Evolutionary conservation across 2,329 filamentous ascomycete species (phyloP).

Genomic region (Scedosporium apiospermum): DNA sequence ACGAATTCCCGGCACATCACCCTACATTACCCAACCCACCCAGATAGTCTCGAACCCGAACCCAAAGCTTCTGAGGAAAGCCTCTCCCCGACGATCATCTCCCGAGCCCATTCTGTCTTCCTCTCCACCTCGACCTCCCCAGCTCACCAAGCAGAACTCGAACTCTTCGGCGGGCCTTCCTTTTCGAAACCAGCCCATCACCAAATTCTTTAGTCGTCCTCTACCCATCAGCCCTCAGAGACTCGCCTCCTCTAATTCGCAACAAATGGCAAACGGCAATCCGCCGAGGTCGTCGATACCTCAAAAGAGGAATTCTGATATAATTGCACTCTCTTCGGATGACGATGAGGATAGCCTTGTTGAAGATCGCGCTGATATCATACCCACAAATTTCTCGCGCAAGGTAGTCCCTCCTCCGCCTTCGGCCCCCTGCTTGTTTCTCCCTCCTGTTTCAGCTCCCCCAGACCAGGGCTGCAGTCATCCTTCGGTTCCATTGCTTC

Average conservation of each 20-base stretch:
- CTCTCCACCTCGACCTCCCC: conserved; percentile 43
- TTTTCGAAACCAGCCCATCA: conserved; percentile 63
- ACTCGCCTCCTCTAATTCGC: background rate
- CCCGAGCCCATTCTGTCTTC: conserved; percentile 24
- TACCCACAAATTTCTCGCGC: conserved; percentile 44
- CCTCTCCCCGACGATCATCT: conserved; percentile 8
- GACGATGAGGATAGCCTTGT: conserved; percentile 41
- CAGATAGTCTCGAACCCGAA: conserved; percentile 26
- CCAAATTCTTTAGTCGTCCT: conserved; percentile 54
- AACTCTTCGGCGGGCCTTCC: conserved; percentile 21
- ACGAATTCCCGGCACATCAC: conserved; percentile 36
- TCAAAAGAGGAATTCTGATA: conserved; percentile 10
- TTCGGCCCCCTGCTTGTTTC: background rate
- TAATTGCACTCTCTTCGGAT: conserved; percentile 30
- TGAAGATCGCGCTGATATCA: conserved; percentile 50
- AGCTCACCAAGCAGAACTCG: conserved; percentile 53
- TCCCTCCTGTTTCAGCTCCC: background rate
- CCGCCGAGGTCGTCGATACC: background rate
- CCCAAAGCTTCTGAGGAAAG: conserved; percentile 1
- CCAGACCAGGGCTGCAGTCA: too few species aligned
- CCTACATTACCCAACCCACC: conserved; percentile 35
- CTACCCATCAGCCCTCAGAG: conserved; percentile 1
- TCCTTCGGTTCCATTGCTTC: background rate
- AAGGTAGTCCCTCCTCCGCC: background rate
- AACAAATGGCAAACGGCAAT: background rate